These are phyloP conservation scores for Trichoderma aggressivum DNA, from an alignment of 2,329 filamentous ascomycete species.

Conservation along the genomic window DNA sequence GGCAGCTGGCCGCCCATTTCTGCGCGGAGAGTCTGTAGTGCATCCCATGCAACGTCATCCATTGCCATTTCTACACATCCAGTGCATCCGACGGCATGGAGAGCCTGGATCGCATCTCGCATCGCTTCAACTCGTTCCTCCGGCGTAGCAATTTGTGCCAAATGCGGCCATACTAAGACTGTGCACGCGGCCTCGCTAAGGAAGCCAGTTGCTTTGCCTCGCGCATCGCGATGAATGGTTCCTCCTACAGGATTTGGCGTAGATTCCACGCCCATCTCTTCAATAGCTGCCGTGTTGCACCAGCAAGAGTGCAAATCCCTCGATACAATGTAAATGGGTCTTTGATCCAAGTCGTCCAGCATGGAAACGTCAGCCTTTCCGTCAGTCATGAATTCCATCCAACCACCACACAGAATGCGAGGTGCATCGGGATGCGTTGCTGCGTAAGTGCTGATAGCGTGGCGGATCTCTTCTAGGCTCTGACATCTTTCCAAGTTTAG, in stretches of 20 bases:
- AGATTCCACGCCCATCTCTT: constrained; percentile 1
- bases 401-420: constrained; percentile 12
- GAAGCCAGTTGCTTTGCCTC: background rate
- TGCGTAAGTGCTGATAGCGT: background rate
- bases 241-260: constrained; percentile 7
- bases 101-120: background rate
- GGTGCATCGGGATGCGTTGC: background rate
- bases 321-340: constrained; percentile 4
- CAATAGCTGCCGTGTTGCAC: constrained; percentile 6
- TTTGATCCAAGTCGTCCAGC: background rate
- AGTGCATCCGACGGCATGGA: constrained; percentile 7
- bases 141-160: constrained; percentile 4
- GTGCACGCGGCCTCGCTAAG: constrained; percentile 2
- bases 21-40: background rate
- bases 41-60: constrained; percentile 11
- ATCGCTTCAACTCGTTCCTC: background rate
- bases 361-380: constrained; percentile 3
- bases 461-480: constrained; percentile 3
- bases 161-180: constrained; percentile 3
- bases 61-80: constrained; percentile 13
- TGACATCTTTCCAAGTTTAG: background rate
- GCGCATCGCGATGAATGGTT: constrained; percentile 5
- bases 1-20: constrained; percentile 8
- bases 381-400: constrained; percentile 11
- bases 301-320: constrained; percentile 7